Percentiles rank a stretch among this genome's conserved stretches.
Evolutionary conservation across 2,329 filamentous ascomycete genomes (phyloP).

Genomic region (Talaromyces sp.): DNA sequence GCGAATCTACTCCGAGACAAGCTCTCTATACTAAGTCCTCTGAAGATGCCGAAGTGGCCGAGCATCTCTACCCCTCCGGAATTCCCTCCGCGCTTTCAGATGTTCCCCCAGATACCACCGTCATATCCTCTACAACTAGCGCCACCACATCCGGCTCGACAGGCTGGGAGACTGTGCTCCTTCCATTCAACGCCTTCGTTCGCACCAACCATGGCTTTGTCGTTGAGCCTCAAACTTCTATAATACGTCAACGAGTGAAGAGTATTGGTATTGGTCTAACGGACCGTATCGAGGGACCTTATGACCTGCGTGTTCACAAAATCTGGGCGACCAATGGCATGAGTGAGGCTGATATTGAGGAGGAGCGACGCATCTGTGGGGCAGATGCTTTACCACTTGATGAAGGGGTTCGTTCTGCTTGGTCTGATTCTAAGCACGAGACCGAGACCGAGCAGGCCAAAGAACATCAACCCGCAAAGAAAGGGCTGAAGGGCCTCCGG

Average conservation of each 20-base stretch:
- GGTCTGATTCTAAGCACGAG: conserved; percentile 19
- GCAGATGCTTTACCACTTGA: conserved; percentile 41
- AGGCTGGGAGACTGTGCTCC: conserved; percentile 92
- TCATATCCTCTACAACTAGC: conserved; percentile 35
- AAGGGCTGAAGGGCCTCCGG: conserved; percentile 39
- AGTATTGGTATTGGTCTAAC: conserved; percentile 87
- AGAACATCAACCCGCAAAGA: conserved; percentile 27
- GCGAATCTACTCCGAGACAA: conserved; percentile 15
- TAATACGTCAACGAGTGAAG: conserved; percentile 81
- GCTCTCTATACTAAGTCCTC: conserved; percentile 17
- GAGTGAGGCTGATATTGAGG: conserved; percentile 43
- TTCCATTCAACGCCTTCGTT: conserved; percentile 91
- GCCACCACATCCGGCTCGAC: conserved; percentile 67
- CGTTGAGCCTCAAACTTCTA: conserved; percentile 88
- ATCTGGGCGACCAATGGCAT: conserved; percentile 89
- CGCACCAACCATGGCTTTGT: conserved; percentile 90
- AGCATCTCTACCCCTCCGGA: conserved; percentile 29
- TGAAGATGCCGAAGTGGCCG: conserved; percentile 26
- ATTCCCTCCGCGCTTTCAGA: conserved; percentile 43
- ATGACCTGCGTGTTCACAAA: conserved; percentile 80
- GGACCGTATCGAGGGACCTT: conserved; percentile 84
- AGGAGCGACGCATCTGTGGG: conserved; percentile 46
- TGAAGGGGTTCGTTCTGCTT: conserved; percentile 36
- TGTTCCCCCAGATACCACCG: conserved; percentile 38
- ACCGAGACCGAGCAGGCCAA: conserved; percentile 11